Evolutionary conservation across 805 yeast genomes (phyloP).

Genomic region (Yarrowia sp.): DNA sequence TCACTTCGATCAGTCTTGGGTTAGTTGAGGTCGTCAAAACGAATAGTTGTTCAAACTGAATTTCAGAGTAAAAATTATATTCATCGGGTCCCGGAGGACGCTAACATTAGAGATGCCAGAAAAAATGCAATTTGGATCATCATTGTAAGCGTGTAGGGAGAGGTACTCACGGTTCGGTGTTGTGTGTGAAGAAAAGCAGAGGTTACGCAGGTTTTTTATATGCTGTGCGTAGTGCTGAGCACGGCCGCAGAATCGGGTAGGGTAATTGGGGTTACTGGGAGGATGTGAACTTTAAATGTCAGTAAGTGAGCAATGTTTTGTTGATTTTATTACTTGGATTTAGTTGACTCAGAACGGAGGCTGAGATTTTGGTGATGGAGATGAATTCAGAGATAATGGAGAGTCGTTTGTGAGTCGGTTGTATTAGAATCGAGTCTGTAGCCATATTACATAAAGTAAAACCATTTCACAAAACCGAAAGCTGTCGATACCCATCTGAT

Average conservation of each 20-base stretch:
- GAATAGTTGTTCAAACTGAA: background rate
- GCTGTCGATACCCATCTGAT: too few species aligned
- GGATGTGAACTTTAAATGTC: background rate
- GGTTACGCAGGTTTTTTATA: background rate
- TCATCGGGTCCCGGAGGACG: slow-evolving; percentile 34
- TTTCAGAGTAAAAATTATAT: slow-evolving; percentile 33
- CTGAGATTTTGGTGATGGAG: too few species aligned
- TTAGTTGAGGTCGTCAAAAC: background rate
- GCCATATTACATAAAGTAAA: too few species aligned
- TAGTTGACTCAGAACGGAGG: too few species aligned
- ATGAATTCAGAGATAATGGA: too few species aligned
- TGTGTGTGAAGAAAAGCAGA: slow-evolving; percentile 1
- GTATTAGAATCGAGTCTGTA: too few species aligned
- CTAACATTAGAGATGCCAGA: slow-evolving; percentile 39
- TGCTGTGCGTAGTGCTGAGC: slow-evolving; percentile 18
- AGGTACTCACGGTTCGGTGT: slow-evolving; percentile 16
- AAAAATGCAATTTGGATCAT: slow-evolving; percentile 30
- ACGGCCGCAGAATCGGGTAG: slow-evolving; percentile 11
- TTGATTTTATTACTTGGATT: too few species aligned
- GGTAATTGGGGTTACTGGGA: background rate
- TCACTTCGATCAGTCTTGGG: background rate
- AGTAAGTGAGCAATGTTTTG: too few species aligned
- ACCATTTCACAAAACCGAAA: too few species aligned
- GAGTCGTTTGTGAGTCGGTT: too few species aligned
- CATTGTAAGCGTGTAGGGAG: slow-evolving; percentile 24